Evolutionary conservation across 306 rosid genomes (phyloP).

Genomic region (Malus orientalis): DNA sequence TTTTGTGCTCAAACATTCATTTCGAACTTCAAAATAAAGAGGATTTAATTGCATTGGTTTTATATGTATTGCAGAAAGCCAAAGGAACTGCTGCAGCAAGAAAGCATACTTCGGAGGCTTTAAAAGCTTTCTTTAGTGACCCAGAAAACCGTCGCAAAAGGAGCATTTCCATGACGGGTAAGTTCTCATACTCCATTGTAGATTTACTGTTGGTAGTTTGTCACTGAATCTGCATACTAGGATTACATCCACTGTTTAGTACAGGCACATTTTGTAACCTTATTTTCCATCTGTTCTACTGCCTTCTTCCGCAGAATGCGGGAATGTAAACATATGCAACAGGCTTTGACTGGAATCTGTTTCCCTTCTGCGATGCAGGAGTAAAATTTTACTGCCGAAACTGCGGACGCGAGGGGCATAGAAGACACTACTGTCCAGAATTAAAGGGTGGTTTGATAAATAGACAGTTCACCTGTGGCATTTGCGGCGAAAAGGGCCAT

Average conservation of each 20-base stretch:
- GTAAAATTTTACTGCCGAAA: slow-evolving; percentile 68
- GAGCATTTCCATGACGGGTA: slow-evolving; percentile 88
- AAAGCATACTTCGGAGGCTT: slow-evolving; percentile 61
- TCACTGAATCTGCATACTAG: neutral
- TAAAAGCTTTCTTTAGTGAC: slow-evolving; percentile 77
- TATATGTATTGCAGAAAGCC: slow-evolving; percentile 51
- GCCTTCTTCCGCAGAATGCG: neutral
- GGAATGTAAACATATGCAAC: neutral
- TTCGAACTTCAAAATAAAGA: neutral
- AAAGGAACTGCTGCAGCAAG: slow-evolving; percentile 82
- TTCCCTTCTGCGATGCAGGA: slow-evolving; percentile 38
- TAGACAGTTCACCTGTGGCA: slow-evolving; percentile 40
- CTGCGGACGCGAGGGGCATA: slow-evolving; percentile 91
- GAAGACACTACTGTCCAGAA: slow-evolving; percentile 84
- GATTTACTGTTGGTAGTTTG: slow-evolving; percentile 7
- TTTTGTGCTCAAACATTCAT: neutral
- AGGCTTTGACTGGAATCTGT: neutral
- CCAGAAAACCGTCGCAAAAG: slow-evolving; percentile 64
- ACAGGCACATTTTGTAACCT: neutral
- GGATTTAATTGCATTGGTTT: neutral
- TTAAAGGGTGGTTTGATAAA: slow-evolving; percentile 38
- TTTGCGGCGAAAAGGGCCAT: slow-evolving; percentile 78
- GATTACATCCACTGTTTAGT: neutral
- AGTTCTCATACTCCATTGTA: slow-evolving; percentile 1
- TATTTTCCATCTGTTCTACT: neutral